These are phyloP conservation scores for Singerocomus inundabilis DNA, from an alignment of 1,284 basidiomycete species.

Conservation along the genomic window DNA sequence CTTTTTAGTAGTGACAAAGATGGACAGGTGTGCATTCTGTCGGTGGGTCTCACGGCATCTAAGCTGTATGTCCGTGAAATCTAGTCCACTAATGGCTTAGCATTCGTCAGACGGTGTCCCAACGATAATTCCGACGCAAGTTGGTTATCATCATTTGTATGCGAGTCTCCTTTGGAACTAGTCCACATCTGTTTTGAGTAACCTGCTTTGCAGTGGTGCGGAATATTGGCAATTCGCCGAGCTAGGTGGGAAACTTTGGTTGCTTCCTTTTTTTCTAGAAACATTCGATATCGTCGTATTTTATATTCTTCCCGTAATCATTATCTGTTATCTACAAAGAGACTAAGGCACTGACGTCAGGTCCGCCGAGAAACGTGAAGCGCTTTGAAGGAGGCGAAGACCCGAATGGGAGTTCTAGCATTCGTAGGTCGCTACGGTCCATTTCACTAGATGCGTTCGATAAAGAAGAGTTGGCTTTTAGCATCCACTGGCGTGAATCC, in stretches of 20 bases:
- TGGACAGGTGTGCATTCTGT: slow-evolving; percentile 39
- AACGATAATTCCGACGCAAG: slow-evolving; percentile 37
- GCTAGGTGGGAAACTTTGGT: slow-evolving; percentile 24
- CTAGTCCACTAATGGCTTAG: not conserved
- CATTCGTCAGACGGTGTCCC: slow-evolving; percentile 42
- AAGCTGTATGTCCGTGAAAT: not conserved
- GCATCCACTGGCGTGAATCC: slow-evolving; percentile 43
- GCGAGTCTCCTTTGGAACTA: slow-evolving; percentile 9
- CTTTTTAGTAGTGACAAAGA: not conserved
- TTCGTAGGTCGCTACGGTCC: slow-evolving; percentile 32
- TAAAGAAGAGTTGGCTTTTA: slow-evolving; percentile 8
- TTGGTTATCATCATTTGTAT: slow-evolving; percentile 47
- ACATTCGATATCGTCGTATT: not conserved
- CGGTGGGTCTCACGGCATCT: slow-evolving; percentile 25
- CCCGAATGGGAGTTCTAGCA: slow-evolving; percentile 40
- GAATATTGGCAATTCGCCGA: slow-evolving; percentile 48
- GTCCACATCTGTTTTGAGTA: not conserved
- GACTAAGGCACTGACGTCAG: slow-evolving; percentile 14
- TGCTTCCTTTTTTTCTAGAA: not conserved
- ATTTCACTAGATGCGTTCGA: not conserved
- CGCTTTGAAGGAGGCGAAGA: slow-evolving; percentile 41
- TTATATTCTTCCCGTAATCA: not conserved
- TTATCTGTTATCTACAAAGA: slow-evolving; percentile 8
- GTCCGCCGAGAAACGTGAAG: slow-evolving; percentile 34
- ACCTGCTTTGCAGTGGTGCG: slow-evolving; percentile 32